Conservation (phyloP, 179 eudicot species). For the Pouteria campechiana region DNA sequence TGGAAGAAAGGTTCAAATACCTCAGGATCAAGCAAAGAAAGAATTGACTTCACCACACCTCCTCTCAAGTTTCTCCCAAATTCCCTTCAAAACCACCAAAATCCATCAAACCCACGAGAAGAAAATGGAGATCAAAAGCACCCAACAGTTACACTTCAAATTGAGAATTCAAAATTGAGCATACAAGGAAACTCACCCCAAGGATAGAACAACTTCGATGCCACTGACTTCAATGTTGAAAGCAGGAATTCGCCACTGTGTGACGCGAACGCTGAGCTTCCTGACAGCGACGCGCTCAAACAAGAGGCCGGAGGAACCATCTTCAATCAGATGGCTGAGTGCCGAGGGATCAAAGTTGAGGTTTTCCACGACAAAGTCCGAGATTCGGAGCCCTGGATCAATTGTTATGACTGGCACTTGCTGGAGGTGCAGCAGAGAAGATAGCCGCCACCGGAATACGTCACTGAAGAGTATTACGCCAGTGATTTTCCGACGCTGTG, state of each 20-base stretch:
- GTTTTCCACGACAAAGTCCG: constrained; percentile 26
- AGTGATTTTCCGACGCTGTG: too few species aligned
- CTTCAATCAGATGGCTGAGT: constrained; percentile 31
- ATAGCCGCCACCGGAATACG: constrained; percentile 31
- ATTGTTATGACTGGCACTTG: constrained; percentile 44
- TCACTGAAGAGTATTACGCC: constrained; percentile 41
- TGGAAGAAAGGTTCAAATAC: too few species aligned
- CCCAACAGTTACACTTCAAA: not conserved
- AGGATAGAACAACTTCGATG: constrained; percentile 30
- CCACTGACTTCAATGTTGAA: constrained; percentile 45
- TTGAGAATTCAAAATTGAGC: not conserved
- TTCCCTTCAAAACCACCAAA: constrained; percentile 31
- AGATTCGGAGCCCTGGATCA: constrained; percentile 54
- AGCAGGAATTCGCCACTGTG: constrained; percentile 53
- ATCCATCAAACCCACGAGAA: not conserved
- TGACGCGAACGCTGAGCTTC: constrained; percentile 32
- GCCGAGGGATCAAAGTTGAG: constrained; percentile 35
- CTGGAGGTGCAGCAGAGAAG: constrained; percentile 43
- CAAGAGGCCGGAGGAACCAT: constrained; percentile 15
- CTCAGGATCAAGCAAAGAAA: constrained; percentile 67
- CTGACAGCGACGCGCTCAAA: constrained; percentile 39
- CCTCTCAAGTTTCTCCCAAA: constrained; percentile 12
- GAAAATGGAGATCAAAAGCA: not conserved
- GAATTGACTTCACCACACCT: constrained; percentile 20
- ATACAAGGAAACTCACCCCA: constrained; percentile 35